Conservation (phyloP, 805 yeast species). For the Starmerella gropengiesseri region DNA sequence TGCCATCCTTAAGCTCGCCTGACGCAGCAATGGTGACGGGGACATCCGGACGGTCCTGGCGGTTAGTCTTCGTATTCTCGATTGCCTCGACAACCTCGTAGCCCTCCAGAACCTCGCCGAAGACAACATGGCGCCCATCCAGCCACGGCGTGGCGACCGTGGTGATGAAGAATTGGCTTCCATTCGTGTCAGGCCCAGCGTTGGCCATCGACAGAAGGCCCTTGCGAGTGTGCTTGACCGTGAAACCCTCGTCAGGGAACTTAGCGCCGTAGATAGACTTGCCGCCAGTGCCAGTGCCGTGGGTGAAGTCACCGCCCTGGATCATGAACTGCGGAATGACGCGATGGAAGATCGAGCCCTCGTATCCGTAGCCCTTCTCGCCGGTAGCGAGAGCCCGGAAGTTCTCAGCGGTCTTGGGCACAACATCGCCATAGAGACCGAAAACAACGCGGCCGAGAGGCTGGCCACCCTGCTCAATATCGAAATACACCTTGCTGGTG, state of each 20-base stretch:
- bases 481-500: constrained; percentile 78
- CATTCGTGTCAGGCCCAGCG: constrained; percentile 62
- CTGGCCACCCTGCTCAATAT: constrained; percentile 68
- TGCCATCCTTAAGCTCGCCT: constrained; percentile 45
- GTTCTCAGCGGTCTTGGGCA: constrained; percentile 82
- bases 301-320: constrained; percentile 80
- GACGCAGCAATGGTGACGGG: constrained; percentile 54
- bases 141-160: constrained; percentile 87
- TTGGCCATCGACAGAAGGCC: constrained; percentile 68
- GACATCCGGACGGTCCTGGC: constrained; percentile 61
- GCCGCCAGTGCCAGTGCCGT: constrained; percentile 59
- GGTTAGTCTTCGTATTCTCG: constrained; percentile 58
- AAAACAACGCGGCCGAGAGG: constrained; percentile 69
- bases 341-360: constrained; percentile 58
- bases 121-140: constrained; percentile 90
- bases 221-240: constrained; percentile 47
- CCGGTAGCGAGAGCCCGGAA: constrained; percentile 72
- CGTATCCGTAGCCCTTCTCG: constrained; percentile 58
- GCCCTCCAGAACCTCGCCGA: constrained; percentile 82
- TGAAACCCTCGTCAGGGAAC: constrained; percentile 68
- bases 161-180: constrained; percentile 91
- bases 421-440: constrained; percentile 78
- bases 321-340: constrained; percentile 65
- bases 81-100: constrained; percentile 67
- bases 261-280: constrained; percentile 62